Evolutionary conservation across 2,329 filamentous ascomycete species (phyloP).

Genomic region (Arthrobotrys entomopaga): DNA sequence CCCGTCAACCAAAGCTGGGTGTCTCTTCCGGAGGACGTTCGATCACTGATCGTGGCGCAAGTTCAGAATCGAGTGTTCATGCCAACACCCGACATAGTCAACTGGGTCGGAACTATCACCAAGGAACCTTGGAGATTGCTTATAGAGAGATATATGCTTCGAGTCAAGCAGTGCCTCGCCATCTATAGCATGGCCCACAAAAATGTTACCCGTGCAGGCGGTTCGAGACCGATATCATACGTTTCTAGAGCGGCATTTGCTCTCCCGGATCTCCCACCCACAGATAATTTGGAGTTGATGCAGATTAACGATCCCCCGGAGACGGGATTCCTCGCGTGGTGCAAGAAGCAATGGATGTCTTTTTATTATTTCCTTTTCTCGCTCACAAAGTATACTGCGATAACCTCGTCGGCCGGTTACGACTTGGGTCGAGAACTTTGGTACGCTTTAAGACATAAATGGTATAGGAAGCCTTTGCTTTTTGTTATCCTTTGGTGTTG

Average conservation of each 20-base stretch:
- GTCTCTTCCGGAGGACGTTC: slow-evolving; percentile 59
- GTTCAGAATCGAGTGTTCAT: slow-evolving; percentile 59
- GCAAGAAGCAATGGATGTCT: slow-evolving; percentile 27
- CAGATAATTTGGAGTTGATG: slow-evolving; percentile 52
- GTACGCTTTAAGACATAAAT: slow-evolving; percentile 60
- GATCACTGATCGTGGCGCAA: slow-evolving; percentile 60
- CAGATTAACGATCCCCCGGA: slow-evolving; percentile 31
- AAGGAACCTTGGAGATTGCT: slow-evolving; percentile 56
- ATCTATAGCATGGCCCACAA: slow-evolving; percentile 52
- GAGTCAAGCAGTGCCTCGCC: slow-evolving; percentile 55
- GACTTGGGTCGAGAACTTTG: slow-evolving; percentile 62
- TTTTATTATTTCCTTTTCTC: slow-evolving; percentile 57
- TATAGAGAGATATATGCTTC: slow-evolving; percentile 23
- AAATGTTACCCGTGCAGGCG: slow-evolving; percentile 32
- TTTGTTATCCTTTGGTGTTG: slow-evolving; percentile 60
- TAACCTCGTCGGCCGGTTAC: slow-evolving; percentile 61
- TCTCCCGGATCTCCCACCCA: slow-evolving; percentile 38
- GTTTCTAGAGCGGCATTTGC: slow-evolving; percentile 46
- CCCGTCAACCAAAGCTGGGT: slow-evolving; percentile 61
- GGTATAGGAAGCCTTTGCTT: slow-evolving; percentile 58
- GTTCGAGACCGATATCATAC: slow-evolving; percentile 40
- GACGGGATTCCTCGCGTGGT: slow-evolving; percentile 38
- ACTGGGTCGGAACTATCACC: slow-evolving; percentile 57
- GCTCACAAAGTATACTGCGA: slow-evolving; percentile 61
- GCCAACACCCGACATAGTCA: slow-evolving; percentile 57